Conservation (phyloP, 768 basidiomycete species). For the Coprinopsis marcescibilis region DNA sequence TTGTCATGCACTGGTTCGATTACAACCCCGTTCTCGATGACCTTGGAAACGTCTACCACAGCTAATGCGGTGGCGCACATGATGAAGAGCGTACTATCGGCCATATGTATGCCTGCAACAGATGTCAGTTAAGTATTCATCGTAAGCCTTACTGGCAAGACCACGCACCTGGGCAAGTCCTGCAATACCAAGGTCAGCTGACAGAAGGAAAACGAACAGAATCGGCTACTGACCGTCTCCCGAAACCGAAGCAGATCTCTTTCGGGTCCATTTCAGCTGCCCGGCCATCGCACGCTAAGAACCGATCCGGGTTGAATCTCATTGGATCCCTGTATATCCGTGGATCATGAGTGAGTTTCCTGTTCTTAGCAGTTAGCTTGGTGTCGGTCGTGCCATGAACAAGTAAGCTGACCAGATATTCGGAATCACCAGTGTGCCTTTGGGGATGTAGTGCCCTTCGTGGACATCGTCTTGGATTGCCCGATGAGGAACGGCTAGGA, state of each 20-base stretch:
- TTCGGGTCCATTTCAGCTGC: constrained; percentile 52
- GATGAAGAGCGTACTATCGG: constrained; percentile 49
- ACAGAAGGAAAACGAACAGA: constrained; percentile 10
- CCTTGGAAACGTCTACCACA: constrained; percentile 46
- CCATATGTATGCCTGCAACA: constrained; percentile 42
- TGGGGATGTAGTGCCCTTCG: constrained; percentile 56
- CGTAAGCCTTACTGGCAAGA: neutral
- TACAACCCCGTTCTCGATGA: constrained; percentile 35
- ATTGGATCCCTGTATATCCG: constrained; percentile 48
- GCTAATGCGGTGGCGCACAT: constrained; percentile 47
- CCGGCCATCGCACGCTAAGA: constrained; percentile 37
- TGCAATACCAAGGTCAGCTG: constrained; percentile 12
- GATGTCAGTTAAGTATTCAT: neutral
- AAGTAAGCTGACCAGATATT: constrained; percentile 39
- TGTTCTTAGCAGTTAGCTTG: constrained; percentile 12
- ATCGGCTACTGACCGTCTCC: constrained; percentile 43
- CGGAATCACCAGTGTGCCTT: constrained; percentile 46
- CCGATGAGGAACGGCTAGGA: constrained; percentile 47
- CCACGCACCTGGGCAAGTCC: constrained; percentile 43
- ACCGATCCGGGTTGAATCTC: constrained; percentile 56
- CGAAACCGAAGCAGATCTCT: constrained; percentile 63
- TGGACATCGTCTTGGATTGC: constrained; percentile 57
- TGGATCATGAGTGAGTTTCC: constrained; percentile 53
- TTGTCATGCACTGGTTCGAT: constrained; percentile 51
- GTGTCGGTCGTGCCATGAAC: neutral